phyloP scores from a whole-genome alignment of 805 yeast genomes.

The Ogataea methylovora region DNA sequence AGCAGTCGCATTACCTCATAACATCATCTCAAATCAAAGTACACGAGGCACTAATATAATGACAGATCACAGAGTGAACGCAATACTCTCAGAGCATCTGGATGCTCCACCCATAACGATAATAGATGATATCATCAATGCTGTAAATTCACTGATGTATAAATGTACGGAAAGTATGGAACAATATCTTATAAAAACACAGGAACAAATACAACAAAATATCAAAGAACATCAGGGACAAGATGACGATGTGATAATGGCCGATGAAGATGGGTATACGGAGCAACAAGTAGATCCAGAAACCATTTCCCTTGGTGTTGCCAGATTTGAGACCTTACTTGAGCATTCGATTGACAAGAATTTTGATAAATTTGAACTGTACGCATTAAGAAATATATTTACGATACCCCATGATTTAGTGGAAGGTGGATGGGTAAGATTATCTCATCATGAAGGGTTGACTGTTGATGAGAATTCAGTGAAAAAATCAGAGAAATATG shows the following conservation, averaged over 20 bases:
- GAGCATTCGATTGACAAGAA: constrained; percentile 73
- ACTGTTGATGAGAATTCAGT: constrained; percentile 13
- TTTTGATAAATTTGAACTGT: constrained; percentile 81
- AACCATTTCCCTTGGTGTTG: constrained; percentile 73
- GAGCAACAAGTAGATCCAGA: constrained; percentile 4
- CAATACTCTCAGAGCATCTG: constrained; percentile 74
- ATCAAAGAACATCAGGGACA: constrained; percentile 10
- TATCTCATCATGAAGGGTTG: constrained; percentile 63
- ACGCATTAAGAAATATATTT: constrained; percentile 70
- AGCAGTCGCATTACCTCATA: background rate
- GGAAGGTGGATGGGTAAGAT: constrained; percentile 55
- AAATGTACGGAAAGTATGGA: constrained; percentile 78
- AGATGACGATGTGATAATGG: constrained; percentile 21
- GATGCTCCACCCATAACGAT: constrained; percentile 79
- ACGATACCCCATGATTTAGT: constrained; percentile 60
- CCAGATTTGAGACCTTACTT: constrained; percentile 66
- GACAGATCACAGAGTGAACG: constrained; percentile 17
- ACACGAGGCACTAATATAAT: background rate
- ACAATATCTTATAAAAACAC: constrained; percentile 40
- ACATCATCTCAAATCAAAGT: background rate
- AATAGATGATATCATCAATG: constrained; percentile 82
- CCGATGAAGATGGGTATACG: constrained; percentile 17
- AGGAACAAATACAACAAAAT: constrained; percentile 19
- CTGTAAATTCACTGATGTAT: constrained; percentile 77
- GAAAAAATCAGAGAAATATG: constrained; percentile 10